A percentile compares a stretch with the other conserved stretches of the same genome.
These are phyloP conservation scores for Naematelia encephala DNA, from an alignment of 768 basidiomycete genomes.

Conservation along the genomic window DNA sequence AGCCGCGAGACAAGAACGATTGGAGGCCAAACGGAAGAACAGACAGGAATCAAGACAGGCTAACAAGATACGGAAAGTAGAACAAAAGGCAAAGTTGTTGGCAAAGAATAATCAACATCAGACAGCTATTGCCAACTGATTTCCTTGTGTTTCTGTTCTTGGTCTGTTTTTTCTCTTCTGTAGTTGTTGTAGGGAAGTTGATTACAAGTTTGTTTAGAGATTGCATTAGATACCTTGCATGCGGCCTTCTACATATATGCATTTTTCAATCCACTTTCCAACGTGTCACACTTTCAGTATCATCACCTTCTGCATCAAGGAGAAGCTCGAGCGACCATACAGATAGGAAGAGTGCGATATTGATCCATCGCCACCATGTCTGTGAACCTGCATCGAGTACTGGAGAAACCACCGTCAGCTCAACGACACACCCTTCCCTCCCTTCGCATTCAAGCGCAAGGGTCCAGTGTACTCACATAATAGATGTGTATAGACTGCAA, in stretches of 20 bases:
- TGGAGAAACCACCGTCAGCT: conserved; percentile 18
- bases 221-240: background rate
- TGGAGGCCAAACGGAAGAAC: conserved; percentile 36
- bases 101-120: background rate
- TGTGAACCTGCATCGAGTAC: conserved; percentile 50
- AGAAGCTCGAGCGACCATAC: conserved; percentile 49
- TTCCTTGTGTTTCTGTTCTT: too few species aligned
- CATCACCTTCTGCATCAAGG: conserved; percentile 47
- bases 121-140: too few species aligned
- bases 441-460: background rate
- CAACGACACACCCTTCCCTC: too few species aligned
- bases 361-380: conserved; percentile 50
- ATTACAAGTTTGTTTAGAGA: too few species aligned
- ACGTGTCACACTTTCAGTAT: conserved; percentile 41
- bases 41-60: conserved; percentile 21
- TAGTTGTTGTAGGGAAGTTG: too few species aligned
- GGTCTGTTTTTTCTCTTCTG: too few species aligned
- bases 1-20: conserved; percentile 37
- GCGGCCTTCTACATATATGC: background rate
- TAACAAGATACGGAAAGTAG: conserved; percentile 13
- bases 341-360: conserved; percentile 40
- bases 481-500: conserved; percentile 51
- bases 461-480: conserved; percentile 34
- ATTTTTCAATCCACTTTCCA: conserved; percentile 46
- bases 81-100: conserved; percentile 10